Evolutionary conservation across 257 asterid species (phyloP).

Genomic region (Euphrasia confusa): DNA sequence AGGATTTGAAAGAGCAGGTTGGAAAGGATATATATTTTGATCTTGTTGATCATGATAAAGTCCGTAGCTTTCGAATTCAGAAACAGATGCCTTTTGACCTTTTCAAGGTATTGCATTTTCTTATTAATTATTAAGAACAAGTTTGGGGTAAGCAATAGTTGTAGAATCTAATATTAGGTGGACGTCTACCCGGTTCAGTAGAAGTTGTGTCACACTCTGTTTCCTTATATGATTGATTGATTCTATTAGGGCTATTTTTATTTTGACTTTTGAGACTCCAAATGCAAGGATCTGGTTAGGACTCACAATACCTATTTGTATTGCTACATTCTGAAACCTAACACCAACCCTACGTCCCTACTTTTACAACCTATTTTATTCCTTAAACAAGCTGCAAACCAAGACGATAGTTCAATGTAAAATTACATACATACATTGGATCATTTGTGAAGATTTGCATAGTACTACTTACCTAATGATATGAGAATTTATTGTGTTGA

Average conservation of each 20-base stretch:
- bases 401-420: constrained; percentile 15
- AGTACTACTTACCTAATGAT: constrained; percentile 12
- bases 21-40: constrained; percentile 83
- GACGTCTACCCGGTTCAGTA: constrained; percentile 1
- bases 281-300: too few species aligned
- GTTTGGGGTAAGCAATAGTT: constrained; percentile 7
- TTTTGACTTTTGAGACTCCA: too few species aligned
- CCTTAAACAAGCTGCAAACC: neutral
- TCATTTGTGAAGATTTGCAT: neutral
- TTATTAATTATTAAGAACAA: constrained; percentile 5
- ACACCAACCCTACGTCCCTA: too few species aligned
- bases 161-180: neutral
- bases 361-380: too few species aligned
- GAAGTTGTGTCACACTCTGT: constrained; percentile 8
- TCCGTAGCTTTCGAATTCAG: constrained; percentile 75
- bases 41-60: constrained; percentile 92
- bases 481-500: constrained; percentile 16
- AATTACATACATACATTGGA: constrained; percentile 8
- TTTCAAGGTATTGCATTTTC: constrained; percentile 58
- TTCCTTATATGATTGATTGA: neutral
- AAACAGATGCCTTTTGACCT: constrained; percentile 66
- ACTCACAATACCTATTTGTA: too few species aligned
- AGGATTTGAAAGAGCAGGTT: constrained; percentile 71
- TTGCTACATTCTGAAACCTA: too few species aligned
- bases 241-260: neutral